These are phyloP conservation scores for Amauroascus verrucosus DNA, from an alignment of 2,329 filamentous ascomycete genomes.

Conservation along the genomic window DNA sequence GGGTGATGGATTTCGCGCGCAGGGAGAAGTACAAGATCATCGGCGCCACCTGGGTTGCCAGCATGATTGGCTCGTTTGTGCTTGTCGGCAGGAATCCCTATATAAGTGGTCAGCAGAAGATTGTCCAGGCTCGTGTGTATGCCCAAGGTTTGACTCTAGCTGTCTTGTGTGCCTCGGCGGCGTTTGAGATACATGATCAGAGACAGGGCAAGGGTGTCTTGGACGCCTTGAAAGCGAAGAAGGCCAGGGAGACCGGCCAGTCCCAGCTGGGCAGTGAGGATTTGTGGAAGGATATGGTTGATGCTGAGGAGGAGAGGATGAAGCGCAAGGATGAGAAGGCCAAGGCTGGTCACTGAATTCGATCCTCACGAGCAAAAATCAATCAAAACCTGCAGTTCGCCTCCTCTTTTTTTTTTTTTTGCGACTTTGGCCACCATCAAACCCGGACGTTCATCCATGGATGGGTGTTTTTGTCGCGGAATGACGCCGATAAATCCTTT, in stretches of 20 bases:
- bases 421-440: background rate
- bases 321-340: conserved; percentile 24
- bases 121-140: conserved; percentile 90
- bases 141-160: conserved; percentile 80
- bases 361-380: background rate
- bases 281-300: conserved; percentile 62
- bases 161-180: conserved; percentile 70
- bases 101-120: conserved; percentile 67
- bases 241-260: conserved; percentile 72
- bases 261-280: conserved; percentile 83
- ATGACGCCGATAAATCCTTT: background rate
- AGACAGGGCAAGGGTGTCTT: conserved; percentile 51
- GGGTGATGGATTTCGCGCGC: conserved; percentile 60
- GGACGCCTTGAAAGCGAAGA: conserved; percentile 39
- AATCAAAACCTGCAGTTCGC: background rate
- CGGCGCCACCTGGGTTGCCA: conserved; percentile 67
- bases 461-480: no score
- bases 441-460: no score
- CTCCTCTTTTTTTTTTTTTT: background rate
- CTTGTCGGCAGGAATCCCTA: conserved; percentile 69
- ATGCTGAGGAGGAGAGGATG: conserved; percentile 38
- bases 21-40: conserved; percentile 82
- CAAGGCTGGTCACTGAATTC: conserved; percentile 15
- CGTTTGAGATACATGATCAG: conserved; percentile 71
- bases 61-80: conserved; percentile 63